phyloP scores from a whole-genome alignment of 495 filamentous ascomycete species.

The Penicillium turbatum region DNA sequence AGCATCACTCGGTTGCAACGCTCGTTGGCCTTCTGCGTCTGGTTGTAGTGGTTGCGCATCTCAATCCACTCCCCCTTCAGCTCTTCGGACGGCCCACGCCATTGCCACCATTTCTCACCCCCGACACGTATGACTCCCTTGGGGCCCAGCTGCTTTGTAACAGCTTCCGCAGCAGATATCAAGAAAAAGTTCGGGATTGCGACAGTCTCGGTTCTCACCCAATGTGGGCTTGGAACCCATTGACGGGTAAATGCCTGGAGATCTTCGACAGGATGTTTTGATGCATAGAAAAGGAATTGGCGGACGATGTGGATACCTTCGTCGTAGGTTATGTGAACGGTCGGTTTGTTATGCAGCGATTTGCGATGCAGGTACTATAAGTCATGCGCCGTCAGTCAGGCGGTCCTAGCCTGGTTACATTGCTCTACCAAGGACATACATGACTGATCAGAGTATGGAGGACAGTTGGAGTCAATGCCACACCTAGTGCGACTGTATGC shows the following conservation, averaged over 20 bases:
- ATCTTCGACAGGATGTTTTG: slow-evolving; percentile 86
- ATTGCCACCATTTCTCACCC: slow-evolving; percentile 90
- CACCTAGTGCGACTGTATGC: slow-evolving; percentile 67
- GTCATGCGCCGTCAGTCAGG: slow-evolving; percentile 10
- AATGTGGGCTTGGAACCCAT: slow-evolving; percentile 83
- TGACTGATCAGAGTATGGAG: slow-evolving; percentile 75
- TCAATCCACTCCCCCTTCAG: slow-evolving; percentile 91
- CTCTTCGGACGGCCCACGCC: slow-evolving; percentile 60
- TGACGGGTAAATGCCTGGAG: slow-evolving; percentile 84
- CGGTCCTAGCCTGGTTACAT: not conserved
- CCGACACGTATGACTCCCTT: slow-evolving; percentile 71
- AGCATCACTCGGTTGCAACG: slow-evolving; percentile 74
- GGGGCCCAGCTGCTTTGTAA: slow-evolving; percentile 69
- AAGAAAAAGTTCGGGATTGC: slow-evolving; percentile 61
- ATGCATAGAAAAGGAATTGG: slow-evolving; percentile 75
- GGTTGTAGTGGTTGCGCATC: slow-evolving; percentile 77
- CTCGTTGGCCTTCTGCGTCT: slow-evolving; percentile 56
- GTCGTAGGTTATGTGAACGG: slow-evolving; percentile 84
- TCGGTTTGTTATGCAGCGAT: slow-evolving; percentile 68
- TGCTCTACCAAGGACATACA: slow-evolving; percentile 41
- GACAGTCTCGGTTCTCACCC: slow-evolving; percentile 76
- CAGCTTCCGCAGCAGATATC: slow-evolving; percentile 52
- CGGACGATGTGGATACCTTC: slow-evolving; percentile 87
- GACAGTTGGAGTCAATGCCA: slow-evolving; percentile 74
- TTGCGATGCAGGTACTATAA: slow-evolving; percentile 77